Base-by-base conservation (phyloP, 768 basidiomycete species). In the Boletus insuetus region DNA sequence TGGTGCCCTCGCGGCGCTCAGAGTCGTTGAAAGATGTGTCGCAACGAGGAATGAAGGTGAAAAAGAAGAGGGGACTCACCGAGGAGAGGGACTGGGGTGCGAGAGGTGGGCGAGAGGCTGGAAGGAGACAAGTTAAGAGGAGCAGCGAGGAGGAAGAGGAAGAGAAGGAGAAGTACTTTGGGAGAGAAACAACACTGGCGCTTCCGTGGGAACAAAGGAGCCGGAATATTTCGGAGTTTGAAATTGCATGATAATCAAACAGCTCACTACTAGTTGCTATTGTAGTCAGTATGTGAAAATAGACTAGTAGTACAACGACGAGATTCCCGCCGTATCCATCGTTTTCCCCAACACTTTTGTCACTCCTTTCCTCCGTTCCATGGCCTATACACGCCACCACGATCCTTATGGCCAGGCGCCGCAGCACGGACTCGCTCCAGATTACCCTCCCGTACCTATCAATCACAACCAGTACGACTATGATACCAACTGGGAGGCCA, bases 371-470 rank as follows among this genome's bases (percentile, higher is more conserved):
- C 19, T 16, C 38, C 19, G 11, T 42, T n/a, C 24, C 58, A 86
- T 86, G 84, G 79, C 84, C 51, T 80, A 85, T 59, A 75, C 71
- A 49, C 60, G 77, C 48, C 79, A 81, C 64, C 64, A 75, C 77
- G 78, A 80, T 76, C 79, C 78, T 71, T 83, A 58, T 22, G 59
- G 58, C 52, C 67, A 72, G 53, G 59, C 58, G 51, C 67, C 58
- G 54, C 71, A 67, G 58, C 66, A 72, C 44, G 71, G 64, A 54
- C 60, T 69, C 56, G 48, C 55, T 34, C 71, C 70, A 50, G 75
- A 78, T 45, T 77, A 75, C 54, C 73, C 75, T 3, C 72, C 75
- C 13, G 51, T 48, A 44, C 64, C 58, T 60, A 55, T 56, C 32
- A 58, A 53, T 11, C 34, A 70, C 31, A 72, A 75, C 58, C 77